These are phyloP conservation scores for Rhodosorus marinus DNA, from an alignment of 23 red algal genomes.

Conservation along the genomic window DNA sequence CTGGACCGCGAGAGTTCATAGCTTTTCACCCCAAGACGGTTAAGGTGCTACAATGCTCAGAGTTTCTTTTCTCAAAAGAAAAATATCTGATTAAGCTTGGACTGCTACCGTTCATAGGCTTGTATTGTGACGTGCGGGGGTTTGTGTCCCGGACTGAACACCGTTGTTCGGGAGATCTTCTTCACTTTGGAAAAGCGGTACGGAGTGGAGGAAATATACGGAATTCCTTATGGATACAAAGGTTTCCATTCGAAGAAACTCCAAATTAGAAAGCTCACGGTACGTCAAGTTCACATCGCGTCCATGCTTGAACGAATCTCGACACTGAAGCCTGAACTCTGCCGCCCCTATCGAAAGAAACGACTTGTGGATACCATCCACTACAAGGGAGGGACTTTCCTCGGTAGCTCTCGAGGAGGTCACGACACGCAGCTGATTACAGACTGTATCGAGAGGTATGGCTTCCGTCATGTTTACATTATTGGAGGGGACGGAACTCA, in stretches of 20 bases:
- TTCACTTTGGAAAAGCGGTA: slow-evolving; percentile 48
- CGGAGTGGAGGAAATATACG: slow-evolving; percentile 29
- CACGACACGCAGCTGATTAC: slow-evolving; percentile 65
- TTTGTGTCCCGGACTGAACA: slow-evolving; percentile 89
- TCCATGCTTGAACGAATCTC: too few species aligned
- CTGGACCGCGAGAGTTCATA: slow-evolving; percentile 47
- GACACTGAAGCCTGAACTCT: too few species aligned
- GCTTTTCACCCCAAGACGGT: slow-evolving; percentile 70
- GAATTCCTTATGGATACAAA: slow-evolving; percentile 71
- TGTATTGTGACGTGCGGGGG: slow-evolving; percentile 97
- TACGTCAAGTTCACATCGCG: too few species aligned
- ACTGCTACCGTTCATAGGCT: too few species aligned
- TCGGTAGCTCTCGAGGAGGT: slow-evolving; percentile 82
- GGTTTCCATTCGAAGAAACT: slow-evolving; percentile 74
- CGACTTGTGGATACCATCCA: slow-evolving; percentile 63
- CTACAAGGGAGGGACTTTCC: slow-evolving; percentile 71
- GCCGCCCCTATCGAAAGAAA: slow-evolving; percentile 16
- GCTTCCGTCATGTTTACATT: slow-evolving; percentile 73
- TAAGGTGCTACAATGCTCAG: too few species aligned
- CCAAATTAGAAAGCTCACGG: slow-evolving; percentile 19
- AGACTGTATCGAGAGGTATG: slow-evolving; percentile 39
- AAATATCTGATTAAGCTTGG: too few species aligned
- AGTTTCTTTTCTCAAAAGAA: too few species aligned
- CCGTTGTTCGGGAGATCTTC: slow-evolving; percentile 77
- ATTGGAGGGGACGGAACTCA: slow-evolving; percentile 94